Evolutionary conservation across 2,329 filamentous ascomycete genomes (phyloP), one percentile per base, ranked within the genome.

Genomic region (Fulvia fulva): DNA sequence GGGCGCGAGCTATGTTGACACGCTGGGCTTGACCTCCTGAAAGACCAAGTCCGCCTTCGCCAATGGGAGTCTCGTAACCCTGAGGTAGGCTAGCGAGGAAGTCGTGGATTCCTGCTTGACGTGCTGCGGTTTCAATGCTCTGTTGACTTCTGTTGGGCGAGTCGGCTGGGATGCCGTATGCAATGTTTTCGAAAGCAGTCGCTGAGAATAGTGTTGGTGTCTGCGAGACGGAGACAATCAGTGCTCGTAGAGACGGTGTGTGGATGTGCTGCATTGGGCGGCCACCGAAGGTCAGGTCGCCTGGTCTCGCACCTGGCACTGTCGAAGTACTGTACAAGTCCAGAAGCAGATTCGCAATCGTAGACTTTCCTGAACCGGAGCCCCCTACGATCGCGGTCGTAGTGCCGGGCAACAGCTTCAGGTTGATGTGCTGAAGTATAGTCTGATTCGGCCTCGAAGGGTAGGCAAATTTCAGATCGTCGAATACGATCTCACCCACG

Each of bases 341-440:
- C 3, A 95, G 76, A 0, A 97, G 78, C 0, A 97, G 76, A 0
- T 88, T 83, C 0, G 88, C 81, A 34, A 97, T 80, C 0, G 93
- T 97, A 14, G 88, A 92, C 75, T 99, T 97, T 0, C 94, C 93
- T n/a, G 88, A 90, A 0, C 94, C 93, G 0, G 91, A 96, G 0
- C 83, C 77, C 0, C 93, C 92, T 1, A 95, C 91, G 21, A 97
- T 84, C 2, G 90, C 91, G 0, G 87, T 87, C 64, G 84, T 89
- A 3, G 82, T 84, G 22, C 87, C 85, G 0, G 81, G 73, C 1
- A 78, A 70, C 53, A 97, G 83, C 0, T 74, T 76, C 7, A 96
- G 76, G n/a, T 79, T 85, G n/a, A 96, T 71, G 22, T 83, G 77
- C 9, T 79, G 78, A 1, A 97, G 77, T 0, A 90, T 83, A 0